Evolutionary conservation across 352 stramenopile species (phyloP), one percentile per base, ranked within the genome.

Genomic region (Aphanomyces stellatus): DNA sequence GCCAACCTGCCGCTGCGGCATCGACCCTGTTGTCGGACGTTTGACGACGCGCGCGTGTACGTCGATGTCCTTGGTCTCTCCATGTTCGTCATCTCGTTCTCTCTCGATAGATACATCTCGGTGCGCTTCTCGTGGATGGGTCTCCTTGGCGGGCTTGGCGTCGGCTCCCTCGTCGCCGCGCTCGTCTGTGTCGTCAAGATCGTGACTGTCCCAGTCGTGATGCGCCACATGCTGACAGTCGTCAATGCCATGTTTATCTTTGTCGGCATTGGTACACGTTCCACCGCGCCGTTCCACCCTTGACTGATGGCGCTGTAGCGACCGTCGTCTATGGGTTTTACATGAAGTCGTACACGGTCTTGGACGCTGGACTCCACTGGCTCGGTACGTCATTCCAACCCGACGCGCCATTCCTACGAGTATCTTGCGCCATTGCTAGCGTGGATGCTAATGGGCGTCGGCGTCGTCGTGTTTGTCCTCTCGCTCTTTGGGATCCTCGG

Each of bases 121-220:
- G 28, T 57, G 27, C 71, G 76, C 28, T 82, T 89, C 25, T 31
- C 69, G n/a, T 42, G 77, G 22, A 69, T 92, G 0, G 83, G 85
- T 3, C 69, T 53, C 0, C 62, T 91, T 13, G 82, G 77, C 55
- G 69, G 78, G 2, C 71, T 69, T 27, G 80, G 74, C 59, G 74
- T 89, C 35, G 65, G 71, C 24, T 68, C 88, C 17, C 72, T 85
- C 40, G 37, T 94, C 22, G 53, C 70, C 1, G 74, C 82, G 25
- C 81, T 91, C 73, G 89, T 88, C 72, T 94, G 81, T 70, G 79
- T 91, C 42, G 69, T 94, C 25, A 81, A 82, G 69, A 91, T 94
- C 69, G 81, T 91, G 37, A 90, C 82, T n/a, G 79, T 94, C 35
- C 85, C 85, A 6, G 90, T 92, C 71, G 78, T 94, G 60, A 92